These are phyloP conservation scores for Rhynchospora breviuscula DNA, from an alignment of 176 grass and related monocot species.

Conservation along the genomic window DNA sequence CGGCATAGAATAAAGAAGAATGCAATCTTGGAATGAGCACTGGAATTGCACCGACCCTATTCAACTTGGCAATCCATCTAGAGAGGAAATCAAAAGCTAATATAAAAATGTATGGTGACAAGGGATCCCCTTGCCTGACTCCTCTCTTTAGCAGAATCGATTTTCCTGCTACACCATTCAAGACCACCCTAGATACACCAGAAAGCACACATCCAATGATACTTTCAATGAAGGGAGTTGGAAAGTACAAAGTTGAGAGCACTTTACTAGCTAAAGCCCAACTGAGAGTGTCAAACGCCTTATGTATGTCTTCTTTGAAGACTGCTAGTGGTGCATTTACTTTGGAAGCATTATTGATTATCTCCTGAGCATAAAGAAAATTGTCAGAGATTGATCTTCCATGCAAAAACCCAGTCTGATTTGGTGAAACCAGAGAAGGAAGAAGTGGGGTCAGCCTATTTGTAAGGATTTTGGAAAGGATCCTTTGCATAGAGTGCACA, in stretches of 20 bases:
- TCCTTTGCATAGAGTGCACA: not conserved
- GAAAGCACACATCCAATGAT: not conserved
- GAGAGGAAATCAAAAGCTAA: not conserved
- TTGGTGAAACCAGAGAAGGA: not conserved
- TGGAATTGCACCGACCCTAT: not conserved
- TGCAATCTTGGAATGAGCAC: not conserved
- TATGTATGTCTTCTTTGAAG: not conserved
- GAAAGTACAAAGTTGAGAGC: not conserved
- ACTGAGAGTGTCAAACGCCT: not conserved
- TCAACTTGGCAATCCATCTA: not conserved
- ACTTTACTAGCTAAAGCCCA: not conserved
- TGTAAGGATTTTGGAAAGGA: not conserved
- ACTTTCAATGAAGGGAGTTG: not conserved
- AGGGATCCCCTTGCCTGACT: not conserved
- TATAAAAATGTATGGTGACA: not conserved
- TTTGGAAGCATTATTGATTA: no score
- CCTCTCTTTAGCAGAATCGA: not conserved
- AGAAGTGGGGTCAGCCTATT: not conserved
- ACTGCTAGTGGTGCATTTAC: no score
- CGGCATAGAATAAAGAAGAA: not conserved
- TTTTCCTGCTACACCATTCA: not conserved
- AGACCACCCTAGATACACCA: not conserved
- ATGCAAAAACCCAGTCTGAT: not conserved
- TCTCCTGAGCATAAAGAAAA: not conserved
- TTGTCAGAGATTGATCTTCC: not conserved